Percentiles rank a stretch among this genome's conserved stretches.
Evolutionary conservation across 2,329 filamentous ascomycete species (phyloP).

Genomic region (Cercospora brassicicola): DNA sequence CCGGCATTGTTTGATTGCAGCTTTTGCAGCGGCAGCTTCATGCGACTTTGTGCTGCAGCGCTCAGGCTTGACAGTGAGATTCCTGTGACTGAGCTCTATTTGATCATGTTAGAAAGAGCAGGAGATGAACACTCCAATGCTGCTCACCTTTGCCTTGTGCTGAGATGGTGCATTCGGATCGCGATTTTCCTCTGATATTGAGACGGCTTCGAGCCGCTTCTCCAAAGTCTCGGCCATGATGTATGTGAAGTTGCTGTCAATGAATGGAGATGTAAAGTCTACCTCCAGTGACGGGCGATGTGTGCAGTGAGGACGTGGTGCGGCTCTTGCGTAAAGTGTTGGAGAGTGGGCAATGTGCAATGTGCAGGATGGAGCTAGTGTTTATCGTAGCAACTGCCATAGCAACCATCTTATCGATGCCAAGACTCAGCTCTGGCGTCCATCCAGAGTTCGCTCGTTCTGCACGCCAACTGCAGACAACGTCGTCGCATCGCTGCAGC

Average conservation of each 20-base stretch:
- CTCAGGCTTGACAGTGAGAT: conserved; percentile 52
- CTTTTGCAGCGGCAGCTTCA: conserved; percentile 76
- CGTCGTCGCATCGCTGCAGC: neutral
- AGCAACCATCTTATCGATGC: conserved; percentile 6
- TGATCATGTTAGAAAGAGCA: neutral
- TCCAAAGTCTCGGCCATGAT: conserved; percentile 66
- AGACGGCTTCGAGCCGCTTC: conserved; percentile 83
- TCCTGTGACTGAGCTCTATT: conserved; percentile 50
- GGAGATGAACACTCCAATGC: conserved; percentile 23
- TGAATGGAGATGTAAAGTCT: conserved; percentile 23
- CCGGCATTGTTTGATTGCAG: conserved; percentile 71
- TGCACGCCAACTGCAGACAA: neutral
- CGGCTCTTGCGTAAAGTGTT: neutral
- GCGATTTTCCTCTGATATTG: conserved; percentile 83
- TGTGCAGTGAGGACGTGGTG: neutral
- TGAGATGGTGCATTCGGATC: conserved; percentile 48
- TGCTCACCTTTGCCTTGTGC: conserved; percentile 72
- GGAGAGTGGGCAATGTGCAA: neutral
- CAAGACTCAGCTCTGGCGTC: conserved; percentile 5
- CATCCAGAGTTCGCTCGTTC: neutral
- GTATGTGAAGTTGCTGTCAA: conserved; percentile 17
- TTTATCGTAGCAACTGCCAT: conserved; percentile 8
- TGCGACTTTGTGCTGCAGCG: conserved; percentile 56
- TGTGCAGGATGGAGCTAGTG: neutral
- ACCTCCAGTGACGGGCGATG: conserved; percentile 12